Base-by-base conservation (phyloP, 1,139 yeast species). In the Suhomyces wounanorum region DNA sequence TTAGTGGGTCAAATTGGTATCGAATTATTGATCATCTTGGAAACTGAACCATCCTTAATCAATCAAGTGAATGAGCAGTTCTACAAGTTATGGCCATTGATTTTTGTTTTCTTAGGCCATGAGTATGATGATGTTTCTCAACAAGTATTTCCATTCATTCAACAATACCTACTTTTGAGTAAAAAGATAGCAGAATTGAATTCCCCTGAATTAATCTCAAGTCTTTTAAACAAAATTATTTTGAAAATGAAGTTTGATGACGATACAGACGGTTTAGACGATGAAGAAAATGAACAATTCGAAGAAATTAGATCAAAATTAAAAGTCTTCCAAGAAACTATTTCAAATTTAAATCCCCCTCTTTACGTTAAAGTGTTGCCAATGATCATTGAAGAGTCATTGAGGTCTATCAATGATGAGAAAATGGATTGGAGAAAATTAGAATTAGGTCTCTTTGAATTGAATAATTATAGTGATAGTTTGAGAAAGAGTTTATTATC, bases 81-180 rank as follows among this genome's bases (percentile, higher is more conserved):
- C 36, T 58, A 66, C 54, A 67, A 65, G 51, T 75, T 89, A 38
- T 82, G 92, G 77, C 97, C 97, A 18, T 75, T 84, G 33, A 75
- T 89, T 11, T 77, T 92, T 51, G 80, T 79, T 52, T 89, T 87
- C 56, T 78, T 94, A 61, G 75, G 82, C 39, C 88, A 89, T 60
- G 96, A 88, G 55, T 92, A 87, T 63, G 98, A 94, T 65, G 97
- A 95, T 56, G 87, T 94, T 11, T 83, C 96, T 1, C 79, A 80
- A 46, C 96, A 89, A 64, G 87, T 90, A 2, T 87, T 92, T 62
- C 87, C 95, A 7, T 88, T 90, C 60, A 74, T 94, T 47, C 83
- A 88, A 45, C 88, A 84, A 51, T 91, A 86, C 63, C 73, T 94
- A 53, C 72, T 88, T 14, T 77, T 85, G 45, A 72, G 91, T 58